Evolutionary conservation across 2,329 filamentous ascomycete species (phyloP).

Genomic region (Botrytis cinerea): DNA sequence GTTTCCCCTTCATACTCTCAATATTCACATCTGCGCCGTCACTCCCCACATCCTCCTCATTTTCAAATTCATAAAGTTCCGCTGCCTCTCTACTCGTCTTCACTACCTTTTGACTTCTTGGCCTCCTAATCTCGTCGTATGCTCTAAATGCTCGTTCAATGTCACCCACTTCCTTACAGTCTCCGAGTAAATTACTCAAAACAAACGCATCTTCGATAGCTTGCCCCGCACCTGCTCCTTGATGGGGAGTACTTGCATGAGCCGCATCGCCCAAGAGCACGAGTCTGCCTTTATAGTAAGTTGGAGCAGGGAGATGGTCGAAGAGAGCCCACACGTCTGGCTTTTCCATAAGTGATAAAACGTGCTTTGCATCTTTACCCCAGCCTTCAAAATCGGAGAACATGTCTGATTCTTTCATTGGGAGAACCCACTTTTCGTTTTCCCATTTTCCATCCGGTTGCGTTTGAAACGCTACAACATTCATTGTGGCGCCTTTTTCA

Average conservation of each 20-base stretch:
- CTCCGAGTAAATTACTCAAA: slow-evolving; percentile 50
- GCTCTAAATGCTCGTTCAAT: slow-evolving; percentile 51
- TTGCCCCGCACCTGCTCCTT: slow-evolving; percentile 57
- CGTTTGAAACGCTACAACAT: slow-evolving; percentile 46
- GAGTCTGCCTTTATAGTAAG: slow-evolving; percentile 48
- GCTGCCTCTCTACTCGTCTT: slow-evolving; percentile 38
- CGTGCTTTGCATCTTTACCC: slow-evolving; percentile 43
- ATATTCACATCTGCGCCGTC: slow-evolving; percentile 43
- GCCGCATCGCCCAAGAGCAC: slow-evolving; percentile 58
- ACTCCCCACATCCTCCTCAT: slow-evolving; percentile 43
- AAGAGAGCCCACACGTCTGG: slow-evolving; percentile 55
- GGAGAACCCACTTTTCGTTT: slow-evolving; percentile 45
- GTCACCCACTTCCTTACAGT: slow-evolving; percentile 42
- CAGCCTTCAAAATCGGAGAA: slow-evolving; percentile 44
- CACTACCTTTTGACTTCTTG: slow-evolving; percentile 39
- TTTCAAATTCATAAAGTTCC: slow-evolving; percentile 49
- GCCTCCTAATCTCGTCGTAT: slow-evolving; percentile 52
- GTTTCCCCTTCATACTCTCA: slow-evolving; percentile 43
- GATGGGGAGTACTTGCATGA: slow-evolving; percentile 56
- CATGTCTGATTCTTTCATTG: slow-evolving; percentile 45
- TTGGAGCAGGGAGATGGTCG: slow-evolving; percentile 50
- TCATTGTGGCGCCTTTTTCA: slow-evolving; percentile 56
- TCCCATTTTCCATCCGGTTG: slow-evolving; percentile 43
- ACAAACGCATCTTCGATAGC: slow-evolving; percentile 57
- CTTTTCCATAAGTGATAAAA: slow-evolving; percentile 45